Evolutionary conservation across 2,329 filamentous ascomycete species (phyloP), one percentile per base, ranked within the genome.

Genomic region (Neofusicoccum umdonicola): DNA sequence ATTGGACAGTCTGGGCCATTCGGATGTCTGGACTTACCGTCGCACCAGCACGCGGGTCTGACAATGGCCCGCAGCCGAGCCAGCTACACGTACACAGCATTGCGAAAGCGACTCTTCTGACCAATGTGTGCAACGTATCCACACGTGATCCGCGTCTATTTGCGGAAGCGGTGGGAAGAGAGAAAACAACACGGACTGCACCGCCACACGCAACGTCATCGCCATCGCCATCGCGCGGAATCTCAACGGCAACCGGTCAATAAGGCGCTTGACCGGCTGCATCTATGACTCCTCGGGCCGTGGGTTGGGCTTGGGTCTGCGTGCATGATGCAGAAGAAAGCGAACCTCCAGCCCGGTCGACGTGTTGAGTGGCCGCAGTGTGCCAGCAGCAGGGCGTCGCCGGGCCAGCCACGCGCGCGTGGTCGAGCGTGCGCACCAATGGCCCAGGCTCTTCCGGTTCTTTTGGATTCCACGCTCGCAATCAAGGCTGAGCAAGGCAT

Each of bases 191-290:
- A 60, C 39, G 39, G 6, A 4, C n/a, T 47, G 56, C 56, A 60
- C 56, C 56, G 56, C 56, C 56, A 60, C 56, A 60, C 27, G 7
- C 42, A 60, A 60, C 56, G 56, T 60, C 56, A 60, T 31, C 27
- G 27, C 27, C 27, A 31, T 31, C 27, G 37, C 37, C 37, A 48
- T 48, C 45, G 45, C 5, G 45, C 47, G 34, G 48, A 47, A 35
- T 60, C 56, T 37, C 41, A 15, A 47, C n/a, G 56, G 42, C 56
- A 60, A 60, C 56, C 56, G 56, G 56, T 60, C 41, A 60, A 60
- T 60, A 39, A 47, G 42, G 42, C 27, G 15, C 31, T 22, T 60
- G 56, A 60, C 56, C 56, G 56, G 56, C 56, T 58, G 54, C 54
- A 58, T 12, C 27, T 35, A 60, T 60, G 56, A 60, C 56, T 60